phyloP scores from a whole-genome alignment of 768 basidiomycete genomes.

The Pleurotus tuber-regium region DNA sequence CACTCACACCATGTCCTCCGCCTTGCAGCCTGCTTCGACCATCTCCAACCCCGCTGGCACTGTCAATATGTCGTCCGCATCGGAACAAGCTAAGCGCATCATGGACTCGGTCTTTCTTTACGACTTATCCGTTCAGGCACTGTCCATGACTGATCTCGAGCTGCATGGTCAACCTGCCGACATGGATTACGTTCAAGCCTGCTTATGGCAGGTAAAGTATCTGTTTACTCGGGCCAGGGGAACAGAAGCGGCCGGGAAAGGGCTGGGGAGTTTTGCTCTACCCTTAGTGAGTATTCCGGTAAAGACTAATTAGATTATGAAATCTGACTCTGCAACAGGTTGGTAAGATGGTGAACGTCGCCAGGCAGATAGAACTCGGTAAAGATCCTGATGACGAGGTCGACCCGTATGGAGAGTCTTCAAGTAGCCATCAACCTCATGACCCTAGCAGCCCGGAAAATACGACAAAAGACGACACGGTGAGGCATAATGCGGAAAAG shows the following conservation, averaged over 20 bases:
- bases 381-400: conserved; percentile 54
- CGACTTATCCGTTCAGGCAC: conserved; percentile 12
- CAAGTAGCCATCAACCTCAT: conserved; percentile 5
- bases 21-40: neutral
- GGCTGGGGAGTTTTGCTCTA: neutral
- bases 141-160: conserved; percentile 8
- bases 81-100: conserved; percentile 6
- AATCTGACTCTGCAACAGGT: conserved; percentile 33
- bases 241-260: neutral
- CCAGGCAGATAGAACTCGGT: conserved; percentile 61
- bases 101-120: conserved; percentile 6
- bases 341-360: conserved; percentile 68
- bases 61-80: conserved; percentile 10
- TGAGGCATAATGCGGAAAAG: conserved; percentile 8
- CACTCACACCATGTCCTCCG: conserved; percentile 7
- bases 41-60: conserved; percentile 3
- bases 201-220: conserved; percentile 50
- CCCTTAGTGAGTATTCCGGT: conserved; percentile 3
- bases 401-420: neutral
- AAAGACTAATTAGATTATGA: neutral
- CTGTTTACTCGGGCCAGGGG: conserved; percentile 32
- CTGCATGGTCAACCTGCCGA: conserved; percentile 32
- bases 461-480: too few species aligned
- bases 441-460: too few species aligned
- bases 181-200: conserved; percentile 58